Base-by-base conservation (phyloP, 768 basidiomycete species). In the Lentinus tigrinus region DNA sequence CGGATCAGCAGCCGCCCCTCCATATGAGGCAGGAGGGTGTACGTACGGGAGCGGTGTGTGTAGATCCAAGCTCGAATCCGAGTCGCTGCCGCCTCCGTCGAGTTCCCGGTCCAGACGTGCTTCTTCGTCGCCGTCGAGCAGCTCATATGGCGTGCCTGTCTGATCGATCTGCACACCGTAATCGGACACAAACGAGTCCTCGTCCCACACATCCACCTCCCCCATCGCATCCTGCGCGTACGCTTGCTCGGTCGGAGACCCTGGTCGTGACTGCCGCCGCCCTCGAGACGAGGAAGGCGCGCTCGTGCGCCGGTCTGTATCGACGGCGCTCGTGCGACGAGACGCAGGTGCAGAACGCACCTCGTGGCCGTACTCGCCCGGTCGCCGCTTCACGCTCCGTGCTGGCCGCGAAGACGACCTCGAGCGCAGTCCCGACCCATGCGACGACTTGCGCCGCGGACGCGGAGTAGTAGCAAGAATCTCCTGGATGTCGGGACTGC, bases 11-110 rank as follows among this genome's bases (percentile, higher is more conserved):
- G 3, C 37, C n/a, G 56, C 38, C 56, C 47, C 16, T 50, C 54
- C 8, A 23, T 7, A 47, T 19, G n/a, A 38, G 24, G 10, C 8
- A 36, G 38, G 14, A 36, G 11, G 34, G 8, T 10, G 14, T n/a
- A 73, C 74, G 61, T 63, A 74, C 75, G 75, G 72, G 19, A 77
- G 57, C 2, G 75, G 75, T 1, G 75, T 77, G 50, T 73, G 73
- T 51, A 77, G 38, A 58, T 77, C 75, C 23, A 76, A 63, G 54
- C 72, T 72, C 31, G 73, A 74, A 51, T 76, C 73, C 24, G 68
- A 71, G 38, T 72, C 68, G 59, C 69, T 71, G 24, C 58, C 65
- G 24, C 62, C 69, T 1, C 69, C 71, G 1, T 69, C 69, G 14
- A 71, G 51, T 60, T 64, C 63, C 55, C 58, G 58, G 39, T 71